Evolutionary conservation across 768 basidiomycete genomes (phyloP), one percentile per base, ranked within the genome.

Genomic region (Mycena latifolia): DNA sequence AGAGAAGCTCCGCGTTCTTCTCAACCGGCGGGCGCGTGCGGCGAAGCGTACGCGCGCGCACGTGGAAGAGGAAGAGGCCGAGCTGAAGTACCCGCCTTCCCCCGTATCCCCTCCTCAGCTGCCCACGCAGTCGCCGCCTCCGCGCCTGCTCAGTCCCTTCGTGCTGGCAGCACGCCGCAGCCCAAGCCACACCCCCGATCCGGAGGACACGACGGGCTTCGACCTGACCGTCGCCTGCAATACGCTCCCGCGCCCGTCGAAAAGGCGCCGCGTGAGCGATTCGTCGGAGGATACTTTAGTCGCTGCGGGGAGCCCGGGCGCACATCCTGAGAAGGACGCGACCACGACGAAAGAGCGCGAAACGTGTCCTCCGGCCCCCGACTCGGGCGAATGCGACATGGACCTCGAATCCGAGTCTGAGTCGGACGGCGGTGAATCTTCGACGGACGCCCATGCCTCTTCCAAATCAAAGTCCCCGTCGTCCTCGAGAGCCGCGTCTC

Each of bases 1-100:
- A 63, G 78, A 77, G 52, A 72, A 71, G 55, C 66, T 79, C 20
- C 71, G 72, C 9, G 72, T 68, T 0, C 67, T 79, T n/a, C 62
- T 77, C 24, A 69, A 65, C 14, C 74, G 74, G 43, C 68, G 69
- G 46, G 66, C 63, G 56, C 56, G 46, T 50, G 51, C 43, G 53
- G 61, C n/a, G 51, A 67, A 67, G 43, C 61, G 53, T 24, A 39
- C 65, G 31, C 67, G 50, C 35, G 22, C 45, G 5, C 45, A 65
- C 27, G 41, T 66, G 41, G 63, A 66, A 35, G 18, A 25, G 29
- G 65, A 61, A 31, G 51, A 62, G 0, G 55, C 18, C 20, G 57
- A 54, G 18, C 52, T 53, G 63, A 56, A 22, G 48, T 69, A 69
- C 46, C 59, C 65, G 12, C 55, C 56, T 14, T 59, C 70, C n/a